Evolutionary conservation across 2,329 filamentous ascomycete genomes (phyloP).

Genomic region (Cercospora sp.): DNA sequence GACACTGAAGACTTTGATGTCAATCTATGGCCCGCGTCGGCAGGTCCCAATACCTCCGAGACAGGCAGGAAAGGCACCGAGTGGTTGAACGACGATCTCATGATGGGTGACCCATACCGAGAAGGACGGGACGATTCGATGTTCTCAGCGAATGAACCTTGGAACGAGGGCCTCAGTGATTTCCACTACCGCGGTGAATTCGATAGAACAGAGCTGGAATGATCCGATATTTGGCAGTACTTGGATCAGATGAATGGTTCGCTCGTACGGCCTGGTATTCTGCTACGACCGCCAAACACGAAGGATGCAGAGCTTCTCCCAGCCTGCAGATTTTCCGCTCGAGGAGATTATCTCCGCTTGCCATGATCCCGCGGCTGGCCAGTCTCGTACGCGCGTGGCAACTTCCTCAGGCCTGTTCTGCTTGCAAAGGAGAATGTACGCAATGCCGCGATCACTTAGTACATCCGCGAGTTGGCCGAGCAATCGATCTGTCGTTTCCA

Average conservation of each 20-base stretch:
- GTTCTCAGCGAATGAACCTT: constrained; percentile 34
- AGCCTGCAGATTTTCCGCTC: constrained; percentile 85
- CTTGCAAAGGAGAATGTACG: constrained; percentile 85
- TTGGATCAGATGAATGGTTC: not conserved
- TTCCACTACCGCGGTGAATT: constrained; percentile 35
- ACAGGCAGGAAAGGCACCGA: constrained; percentile 18
- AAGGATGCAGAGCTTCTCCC: constrained; percentile 90
- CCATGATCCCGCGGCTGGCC: constrained; percentile 61
- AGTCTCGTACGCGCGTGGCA: constrained; percentile 59
- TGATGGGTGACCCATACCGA: constrained; percentile 19
- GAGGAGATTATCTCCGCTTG: constrained; percentile 72
- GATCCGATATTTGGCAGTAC: not conserved
- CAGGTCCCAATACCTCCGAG: constrained; percentile 7
- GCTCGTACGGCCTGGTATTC: not conserved
- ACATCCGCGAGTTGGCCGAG: constrained; percentile 66
- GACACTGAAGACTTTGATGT: constrained; percentile 50
- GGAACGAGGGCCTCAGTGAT: constrained; percentile 37
- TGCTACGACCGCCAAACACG: constrained; percentile 70
- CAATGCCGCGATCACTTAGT: constrained; percentile 68
- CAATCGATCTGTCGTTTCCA: constrained; percentile 86
- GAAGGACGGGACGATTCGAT: constrained; percentile 30
- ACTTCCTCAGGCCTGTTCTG: constrained; percentile 83
- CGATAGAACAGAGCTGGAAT: constrained; percentile 33
- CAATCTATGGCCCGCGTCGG: constrained; percentile 43
- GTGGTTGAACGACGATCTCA: constrained; percentile 29